Conservation (phyloP, 2,329 filamentous ascomycete species). For the Nigrograna mackinnonii region DNA sequence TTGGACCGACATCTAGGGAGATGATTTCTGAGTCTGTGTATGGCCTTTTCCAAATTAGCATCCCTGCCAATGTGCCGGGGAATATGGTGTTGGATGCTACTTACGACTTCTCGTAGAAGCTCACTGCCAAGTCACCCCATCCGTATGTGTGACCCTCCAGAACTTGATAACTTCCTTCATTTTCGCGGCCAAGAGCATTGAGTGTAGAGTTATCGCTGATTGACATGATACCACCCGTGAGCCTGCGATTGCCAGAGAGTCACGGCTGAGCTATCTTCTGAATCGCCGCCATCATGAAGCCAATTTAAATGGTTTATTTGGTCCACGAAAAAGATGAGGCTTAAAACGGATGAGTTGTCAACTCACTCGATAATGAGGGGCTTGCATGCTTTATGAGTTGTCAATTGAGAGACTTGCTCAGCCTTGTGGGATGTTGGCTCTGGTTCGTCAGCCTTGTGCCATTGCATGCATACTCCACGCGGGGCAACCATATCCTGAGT, state of each 20-base stretch:
- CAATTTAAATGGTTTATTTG: slow-evolving; percentile 5
- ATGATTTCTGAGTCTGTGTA: slow-evolving; percentile 22
- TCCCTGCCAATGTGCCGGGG: too few relatives aligned
- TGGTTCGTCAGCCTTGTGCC: slow-evolving; percentile 25
- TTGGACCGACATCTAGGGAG: slow-evolving; percentile 21
- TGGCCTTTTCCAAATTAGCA: slow-evolving; percentile 11
- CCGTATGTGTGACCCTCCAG: slow-evolving; percentile 7
- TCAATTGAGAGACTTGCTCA: slow-evolving; percentile 19
- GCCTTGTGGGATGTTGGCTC: slow-evolving; percentile 17
- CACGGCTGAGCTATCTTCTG: too few relatives aligned
- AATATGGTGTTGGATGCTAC: too few relatives aligned
- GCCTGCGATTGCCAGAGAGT: too few relatives aligned
- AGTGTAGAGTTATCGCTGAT: slow-evolving; percentile 17
- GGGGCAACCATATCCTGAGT: background rate
- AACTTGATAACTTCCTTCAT: slow-evolving; percentile 7
- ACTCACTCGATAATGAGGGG: slow-evolving; percentile 8
- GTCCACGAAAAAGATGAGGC: slow-evolving; percentile 16
- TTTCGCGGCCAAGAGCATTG: slow-evolving; percentile 4
- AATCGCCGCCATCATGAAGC: too few relatives aligned
- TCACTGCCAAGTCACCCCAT: slow-evolving; percentile 5
- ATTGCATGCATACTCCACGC: slow-evolving; percentile 1
- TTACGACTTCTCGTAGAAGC: slow-evolving; percentile 18
- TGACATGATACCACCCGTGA: slow-evolving; percentile 18
- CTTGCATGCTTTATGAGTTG: slow-evolving; percentile 26
- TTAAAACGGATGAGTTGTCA: slow-evolving; percentile 24